Evolutionary conservation across 1,284 basidiomycete genomes (phyloP), one percentile per base, ranked within the genome.

Genomic region (Inonotus obliquus): DNA sequence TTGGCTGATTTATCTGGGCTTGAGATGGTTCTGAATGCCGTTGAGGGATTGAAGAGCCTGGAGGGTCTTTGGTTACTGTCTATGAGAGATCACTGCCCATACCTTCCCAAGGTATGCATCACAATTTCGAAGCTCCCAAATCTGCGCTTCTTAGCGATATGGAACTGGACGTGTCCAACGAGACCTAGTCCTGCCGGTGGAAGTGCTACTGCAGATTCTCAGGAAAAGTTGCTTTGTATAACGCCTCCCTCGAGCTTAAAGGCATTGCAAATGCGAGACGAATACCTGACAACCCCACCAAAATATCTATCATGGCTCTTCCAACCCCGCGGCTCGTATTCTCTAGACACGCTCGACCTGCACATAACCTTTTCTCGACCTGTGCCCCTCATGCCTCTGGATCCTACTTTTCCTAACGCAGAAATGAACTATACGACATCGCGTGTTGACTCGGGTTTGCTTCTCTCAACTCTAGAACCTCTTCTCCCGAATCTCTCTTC

Each of bases 241-340:
- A 32, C 59, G 1, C 59, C 59, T 29, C 41, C 59, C 5, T 19
- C 59, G 2, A 38, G 29, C 17, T 52, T 60, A 4, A 60, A 35
- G 21, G 44, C 37, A 27, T 23, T 60, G 17, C 59, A 60, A 45
- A 1, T 54, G 7, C 37, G 52, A 7, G 59, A 60, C 17, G 52
- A 25, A 25, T 60, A 60, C 44, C 39, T 60, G 25, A 54, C 25
- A 21, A 47, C 44, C 37, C 52, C 59, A 2, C 51, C 52, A 13
- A 41, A 4, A 4, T 54, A 60, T 35, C 49, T 62, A 21, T 53
- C 61, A 7, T 62, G 61, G 61, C 51, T 62, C 29, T 53, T 62
- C 55, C 45, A 47, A 45, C 61, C 61, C 2, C 55, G 61, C n/a
- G 51, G 29, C 0, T 35, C 32, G 11, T 60, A 60, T 35, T 37